Conservation (phyloP, 2,329 filamentous ascomycete genomes). For the Diaporthe citriasiana region DNA sequence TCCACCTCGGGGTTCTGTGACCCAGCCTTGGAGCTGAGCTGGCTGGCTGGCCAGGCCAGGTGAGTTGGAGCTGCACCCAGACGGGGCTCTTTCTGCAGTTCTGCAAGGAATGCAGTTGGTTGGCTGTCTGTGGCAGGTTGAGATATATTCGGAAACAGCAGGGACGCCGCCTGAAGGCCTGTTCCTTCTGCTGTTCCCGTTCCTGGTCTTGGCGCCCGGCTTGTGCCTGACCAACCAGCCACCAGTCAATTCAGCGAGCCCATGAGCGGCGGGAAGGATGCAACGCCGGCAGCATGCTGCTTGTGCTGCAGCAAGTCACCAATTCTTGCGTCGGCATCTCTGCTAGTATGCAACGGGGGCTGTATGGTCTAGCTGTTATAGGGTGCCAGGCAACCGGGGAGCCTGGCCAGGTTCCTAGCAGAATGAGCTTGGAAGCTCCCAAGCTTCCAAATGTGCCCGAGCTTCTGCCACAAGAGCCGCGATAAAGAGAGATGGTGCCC, state of each 20-base stretch:
- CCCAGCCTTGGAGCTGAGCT: constrained; percentile 27
- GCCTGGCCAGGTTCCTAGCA: neutral
- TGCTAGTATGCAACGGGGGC: constrained; percentile 2
- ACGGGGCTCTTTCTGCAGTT: constrained; percentile 36
- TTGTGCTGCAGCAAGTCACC: neutral
- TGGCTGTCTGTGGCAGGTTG: constrained; percentile 17
- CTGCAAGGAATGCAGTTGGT: constrained; percentile 38
- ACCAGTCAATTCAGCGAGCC: constrained; percentile 14
- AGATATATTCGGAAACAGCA: constrained; percentile 42
- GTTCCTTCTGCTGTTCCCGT: constrained; percentile 24
- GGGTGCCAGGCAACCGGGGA: neutral
- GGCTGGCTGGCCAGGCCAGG: neutral
- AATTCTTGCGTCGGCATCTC: constrained; percentile 9
- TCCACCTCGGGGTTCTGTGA: constrained; percentile 20
- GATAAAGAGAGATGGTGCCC: constrained; percentile 7
- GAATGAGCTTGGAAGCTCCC: neutral
- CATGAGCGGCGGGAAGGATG: constrained; percentile 17
- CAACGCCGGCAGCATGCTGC: constrained; percentile 24
- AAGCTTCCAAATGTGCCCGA: neutral
- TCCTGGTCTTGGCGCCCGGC: constrained; percentile 9
- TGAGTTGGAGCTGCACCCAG: constrained; percentile 7
- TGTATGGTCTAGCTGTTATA: neutral
- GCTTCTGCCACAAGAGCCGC: neutral
- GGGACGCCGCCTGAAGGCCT: constrained; percentile 15
- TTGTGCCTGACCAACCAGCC: constrained; percentile 25